Evolutionary conservation across 2,329 filamentous ascomycete species (phyloP).

Genomic region (Rhynchosporium secalis): DNA sequence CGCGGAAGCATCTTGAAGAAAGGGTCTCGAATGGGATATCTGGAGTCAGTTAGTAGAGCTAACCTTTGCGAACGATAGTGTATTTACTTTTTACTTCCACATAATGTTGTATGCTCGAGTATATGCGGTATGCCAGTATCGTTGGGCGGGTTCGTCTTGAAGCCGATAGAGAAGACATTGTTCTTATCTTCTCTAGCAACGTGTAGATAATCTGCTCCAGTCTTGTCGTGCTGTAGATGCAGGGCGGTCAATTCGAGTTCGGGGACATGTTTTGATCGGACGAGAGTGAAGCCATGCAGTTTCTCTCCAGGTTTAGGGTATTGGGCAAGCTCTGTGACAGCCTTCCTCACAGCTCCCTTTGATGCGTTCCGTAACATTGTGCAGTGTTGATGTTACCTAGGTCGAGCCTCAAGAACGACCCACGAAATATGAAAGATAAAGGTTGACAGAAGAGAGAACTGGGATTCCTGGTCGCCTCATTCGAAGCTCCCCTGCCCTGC

Average conservation of each 20-base stretch:
- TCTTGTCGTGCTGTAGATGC: slow-evolving; percentile 90
- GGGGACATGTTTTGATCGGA: slow-evolving; percentile 86
- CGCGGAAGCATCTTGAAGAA: slow-evolving; percentile 99
- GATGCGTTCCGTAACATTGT: slow-evolving; percentile 53
- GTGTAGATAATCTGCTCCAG: slow-evolving; percentile 92
- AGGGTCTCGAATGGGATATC: slow-evolving; percentile 94
- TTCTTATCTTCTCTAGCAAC: slow-evolving; percentile 94
- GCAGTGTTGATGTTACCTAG: background rate
- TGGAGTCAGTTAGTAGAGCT: slow-evolving; percentile 45
- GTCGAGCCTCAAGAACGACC: background rate
- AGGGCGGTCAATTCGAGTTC: slow-evolving; percentile 91
- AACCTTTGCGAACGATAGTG: slow-evolving; percentile 13
- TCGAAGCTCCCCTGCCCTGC: background rate
- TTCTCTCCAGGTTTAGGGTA: slow-evolving; percentile 80
- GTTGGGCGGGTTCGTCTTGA: slow-evolving; percentile 98
- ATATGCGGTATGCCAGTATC: slow-evolving; percentile 97
- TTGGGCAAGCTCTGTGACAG: slow-evolving; percentile 73
- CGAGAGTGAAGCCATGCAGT: slow-evolving; percentile 89
- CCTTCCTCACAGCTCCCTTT: slow-evolving; percentile 53
- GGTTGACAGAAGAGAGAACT: background rate
- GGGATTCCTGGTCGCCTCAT: background rate
- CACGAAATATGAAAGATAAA: background rate
- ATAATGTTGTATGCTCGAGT: slow-evolving; percentile 94
- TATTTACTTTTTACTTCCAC: slow-evolving; percentile 84
- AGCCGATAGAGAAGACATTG: slow-evolving; percentile 99